These are phyloP conservation scores for Yamadazyma pseudoaaseri DNA, from an alignment of 1,139 yeast species.

Conservation along the genomic window DNA sequence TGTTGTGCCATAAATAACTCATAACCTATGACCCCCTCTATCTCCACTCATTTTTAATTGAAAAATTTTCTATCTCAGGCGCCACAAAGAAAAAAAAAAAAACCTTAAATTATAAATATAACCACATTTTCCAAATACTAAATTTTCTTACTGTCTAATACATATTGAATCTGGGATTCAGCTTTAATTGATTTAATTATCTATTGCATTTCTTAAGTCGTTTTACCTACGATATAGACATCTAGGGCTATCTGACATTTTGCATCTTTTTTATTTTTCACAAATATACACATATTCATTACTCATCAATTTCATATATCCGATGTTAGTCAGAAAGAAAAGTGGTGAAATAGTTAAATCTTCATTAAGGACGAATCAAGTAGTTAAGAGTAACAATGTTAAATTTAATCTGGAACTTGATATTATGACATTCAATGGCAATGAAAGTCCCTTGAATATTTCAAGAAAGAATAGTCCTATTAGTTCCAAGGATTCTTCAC, in stretches of 20 bases:
- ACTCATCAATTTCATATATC: too few species aligned
- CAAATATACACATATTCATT: too few species aligned
- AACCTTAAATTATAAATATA: neutral
- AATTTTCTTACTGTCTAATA: conserved; percentile 1
- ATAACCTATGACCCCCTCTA: conserved; percentile 1
- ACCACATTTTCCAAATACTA: neutral
- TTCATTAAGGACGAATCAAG: conserved; percentile 26
- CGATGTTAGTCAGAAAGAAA: conserved; percentile 30
- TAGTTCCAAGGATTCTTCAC: conserved; percentile 20
- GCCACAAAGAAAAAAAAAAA: neutral
- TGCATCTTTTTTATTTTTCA: too few species aligned
- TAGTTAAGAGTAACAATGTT: conserved; percentile 7
- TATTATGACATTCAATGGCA: conserved; percentile 42
- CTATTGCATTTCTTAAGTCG: too few species aligned
- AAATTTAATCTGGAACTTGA: conserved; percentile 12
- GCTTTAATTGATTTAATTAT: too few species aligned
- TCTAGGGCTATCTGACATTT: too few species aligned
- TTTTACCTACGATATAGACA: too few species aligned
- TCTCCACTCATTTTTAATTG: neutral
- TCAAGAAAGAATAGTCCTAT: conserved; percentile 33
- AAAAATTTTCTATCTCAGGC: neutral
- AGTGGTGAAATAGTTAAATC: conserved; percentile 42
- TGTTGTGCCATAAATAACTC: too few species aligned
- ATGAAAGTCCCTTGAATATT: conserved; percentile 40
- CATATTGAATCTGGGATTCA: too few species aligned